Percentiles rank a stretch among this genome's conserved stretches.
phyloP scores from a whole-genome alignment of 1,139 yeast species.

The Nakaseomyces bracarensis region DNA sequence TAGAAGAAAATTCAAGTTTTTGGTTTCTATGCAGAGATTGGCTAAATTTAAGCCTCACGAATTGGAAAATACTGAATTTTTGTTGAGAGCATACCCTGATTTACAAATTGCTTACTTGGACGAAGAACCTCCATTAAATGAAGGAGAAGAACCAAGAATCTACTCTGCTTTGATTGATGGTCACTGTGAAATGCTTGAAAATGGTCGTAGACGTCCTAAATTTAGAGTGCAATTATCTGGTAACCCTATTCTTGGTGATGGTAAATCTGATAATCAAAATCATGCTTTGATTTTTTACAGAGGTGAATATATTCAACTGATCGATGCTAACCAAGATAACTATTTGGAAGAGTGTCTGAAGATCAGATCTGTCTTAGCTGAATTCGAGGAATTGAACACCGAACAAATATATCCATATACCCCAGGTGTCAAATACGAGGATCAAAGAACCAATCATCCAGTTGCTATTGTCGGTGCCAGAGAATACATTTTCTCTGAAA shows the following conservation, averaged over 20 bases:
- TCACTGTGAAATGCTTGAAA: conserved; percentile 94
- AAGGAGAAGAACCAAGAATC: conserved; percentile 97
- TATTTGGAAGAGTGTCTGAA: conserved; percentile 96
- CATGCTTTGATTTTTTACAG: conserved; percentile 94
- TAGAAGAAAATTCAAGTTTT: conserved; percentile 93
- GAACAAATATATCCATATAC: conserved; percentile 80
- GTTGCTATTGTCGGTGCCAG: conserved; percentile 99
- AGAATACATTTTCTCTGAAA: conserved; percentile 97
- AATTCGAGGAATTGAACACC: conserved; percentile 89
- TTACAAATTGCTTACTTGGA: conserved; percentile 96
- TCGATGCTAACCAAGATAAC: conserved; percentile 98
- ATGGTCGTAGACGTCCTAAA: conserved; percentile 97
- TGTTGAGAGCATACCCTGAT: conserved; percentile 97
- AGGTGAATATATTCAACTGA: conserved; percentile 95
- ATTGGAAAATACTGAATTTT: conserved; percentile 94
- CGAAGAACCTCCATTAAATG: conserved; percentile 81
- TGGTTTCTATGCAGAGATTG: conserved; percentile 97
- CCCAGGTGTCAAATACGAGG: conserved; percentile 41
- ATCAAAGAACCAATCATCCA: conserved; percentile 50
- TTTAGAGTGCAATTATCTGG: conserved; percentile 96
- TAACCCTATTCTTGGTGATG: conserved; percentile 98
- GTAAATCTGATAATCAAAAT: conserved; percentile 98
- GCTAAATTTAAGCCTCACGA: conserved; percentile 95
- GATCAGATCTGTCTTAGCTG: conserved; percentile 94
- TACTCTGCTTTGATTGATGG: conserved; percentile 96